Percentiles rank a stretch among this genome's conserved stretches.
phyloP scores from a whole-genome alignment of 306 rosid species.

The Clitoria ternatea region DNA sequence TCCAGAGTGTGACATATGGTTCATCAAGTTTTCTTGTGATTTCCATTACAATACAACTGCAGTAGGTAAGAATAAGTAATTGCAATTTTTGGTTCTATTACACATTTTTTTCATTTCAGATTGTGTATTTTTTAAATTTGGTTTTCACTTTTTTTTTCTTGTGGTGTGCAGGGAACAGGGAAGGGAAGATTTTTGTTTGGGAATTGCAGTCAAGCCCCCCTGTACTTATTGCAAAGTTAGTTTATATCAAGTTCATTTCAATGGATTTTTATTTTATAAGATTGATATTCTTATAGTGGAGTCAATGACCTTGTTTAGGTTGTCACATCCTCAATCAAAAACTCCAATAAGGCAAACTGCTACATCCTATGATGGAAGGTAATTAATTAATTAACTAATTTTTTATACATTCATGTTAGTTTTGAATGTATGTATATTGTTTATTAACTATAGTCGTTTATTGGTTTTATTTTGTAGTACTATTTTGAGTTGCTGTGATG shows the following conservation, averaged over 20 bases:
- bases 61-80: conserved; percentile 49
- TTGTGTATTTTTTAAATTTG: background rate
- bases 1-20: conserved; percentile 97
- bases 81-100: background rate
- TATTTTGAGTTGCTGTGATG: conserved; percentile 86
- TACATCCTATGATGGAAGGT: conserved; percentile 93
- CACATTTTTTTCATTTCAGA: background rate
- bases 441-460: background rate
- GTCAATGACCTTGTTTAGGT: conserved; percentile 45
- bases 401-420: background rate
- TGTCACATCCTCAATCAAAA: conserved; percentile 80
- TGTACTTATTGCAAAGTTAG: conserved; percentile 64
- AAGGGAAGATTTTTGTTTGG: conserved; percentile 88
- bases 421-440: background rate
- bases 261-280: background rate
- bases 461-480: conserved; percentile 49
- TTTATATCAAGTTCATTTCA: background rate
- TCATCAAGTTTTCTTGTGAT: conserved; percentile 94
- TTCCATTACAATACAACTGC: conserved; percentile 74
- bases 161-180: conserved; percentile 64
- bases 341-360: conserved; percentile 93
- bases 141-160: background rate
- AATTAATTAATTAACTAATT: too few relatives aligned
- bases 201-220: conserved; percentile 97
- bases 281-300: background rate